Base-by-base conservation (phyloP, 495 filamentous ascomycete species). In the Pyrenula aspistea region DNA sequence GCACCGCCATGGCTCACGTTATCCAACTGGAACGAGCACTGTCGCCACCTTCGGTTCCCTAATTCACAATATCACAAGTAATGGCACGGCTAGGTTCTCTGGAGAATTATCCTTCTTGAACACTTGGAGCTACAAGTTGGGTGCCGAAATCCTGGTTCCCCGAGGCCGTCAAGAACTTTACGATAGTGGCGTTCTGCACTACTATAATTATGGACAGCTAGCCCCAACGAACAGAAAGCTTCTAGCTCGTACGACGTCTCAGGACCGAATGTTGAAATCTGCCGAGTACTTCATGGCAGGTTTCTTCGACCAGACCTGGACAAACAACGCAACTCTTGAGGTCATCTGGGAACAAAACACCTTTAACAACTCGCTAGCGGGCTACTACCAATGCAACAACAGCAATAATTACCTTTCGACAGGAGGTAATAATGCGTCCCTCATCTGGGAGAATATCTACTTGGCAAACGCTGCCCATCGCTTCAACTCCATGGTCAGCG, bases 301-400 rank as follows among this genome's bases (percentile, higher is more conserved):
- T 52, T 82, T 83, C 70, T 84, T 84, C 62, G 80, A 81, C 0
- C 72, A 83, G 2, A 70, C 76, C 24, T 85, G 80, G 81, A 67
- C 70, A 2, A 61, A 73, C 3, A 77, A 81, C 56, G 78, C 72
- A 4, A 79, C 73, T 2, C 66, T 82, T 15, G 72, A 79, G 60
- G 63, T 75, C 2, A 72, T 73, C 23, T 77, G 81, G 53, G 77
- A 81, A 54, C 53, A 63, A 22, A 52, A 61, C 15, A 77, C 58
- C 15, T 42, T 42, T 42, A 42, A 42, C 31, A 68, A 77, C 62
- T 61, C 62, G 36, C 42, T 72, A 51, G 56, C 63, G 57, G 65
- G 68, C 55, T 68, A 77, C 62, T 55, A 64, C 59, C 52, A 70
- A 59, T 70, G 74, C 63, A 60, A 61, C 54, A 57, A 65, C 31